A percentile compares a stretch with the other conserved stretches of the same genome.
phyloP scores from a whole-genome alignment of 2,329 filamentous ascomycete species.

The Coniella lustricola region DNA sequence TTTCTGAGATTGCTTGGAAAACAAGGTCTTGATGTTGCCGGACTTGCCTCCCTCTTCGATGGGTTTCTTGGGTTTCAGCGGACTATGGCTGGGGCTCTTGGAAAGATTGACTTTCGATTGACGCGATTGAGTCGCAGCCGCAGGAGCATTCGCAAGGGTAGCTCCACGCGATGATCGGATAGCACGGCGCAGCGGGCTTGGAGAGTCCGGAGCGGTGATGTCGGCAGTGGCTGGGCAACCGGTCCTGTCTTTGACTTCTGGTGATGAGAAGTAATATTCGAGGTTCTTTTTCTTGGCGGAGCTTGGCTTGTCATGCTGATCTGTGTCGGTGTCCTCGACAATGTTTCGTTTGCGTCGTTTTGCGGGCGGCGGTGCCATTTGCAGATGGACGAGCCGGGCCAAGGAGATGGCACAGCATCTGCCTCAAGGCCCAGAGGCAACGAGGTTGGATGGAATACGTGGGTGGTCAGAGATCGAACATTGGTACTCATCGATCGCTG shows the following conservation, averaged over 20 bases:
- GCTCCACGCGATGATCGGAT: conserved; percentile 17
- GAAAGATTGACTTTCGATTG: conserved; percentile 19
- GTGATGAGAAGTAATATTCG: conserved; percentile 49
- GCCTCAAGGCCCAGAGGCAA: neutral
- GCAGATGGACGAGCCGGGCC: conserved; percentile 25
- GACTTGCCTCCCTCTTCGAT: conserved; percentile 45
- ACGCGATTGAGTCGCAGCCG: conserved; percentile 21
- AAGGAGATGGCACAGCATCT: conserved; percentile 10
- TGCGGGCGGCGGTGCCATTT: conserved; percentile 51
- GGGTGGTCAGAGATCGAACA: too few relatives aligned
- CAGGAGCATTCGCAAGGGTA: conserved; percentile 4
- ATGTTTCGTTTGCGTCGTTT: conserved; percentile 54
- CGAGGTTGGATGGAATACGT: too few relatives aligned
- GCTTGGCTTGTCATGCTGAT: conserved; percentile 31
- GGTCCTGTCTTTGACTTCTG: conserved; percentile 31
- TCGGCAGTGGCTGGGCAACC: conserved; percentile 16
- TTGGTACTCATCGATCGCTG: too few relatives aligned
- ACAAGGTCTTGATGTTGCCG: conserved; percentile 51
- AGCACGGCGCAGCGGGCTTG: conserved; percentile 34
- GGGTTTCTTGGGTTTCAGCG: conserved; percentile 34
- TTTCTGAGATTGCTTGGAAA: conserved; percentile 54
- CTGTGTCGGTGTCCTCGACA: conserved; percentile 43
- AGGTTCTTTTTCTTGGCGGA: conserved; percentile 35
- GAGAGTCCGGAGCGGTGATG: conserved; percentile 29
- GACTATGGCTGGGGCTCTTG: conserved; percentile 38